Evolutionary conservation across 352 stramenopile species (phyloP), one percentile per base, ranked within the genome.

Genomic region (Elongisporangium anandrum): DNA sequence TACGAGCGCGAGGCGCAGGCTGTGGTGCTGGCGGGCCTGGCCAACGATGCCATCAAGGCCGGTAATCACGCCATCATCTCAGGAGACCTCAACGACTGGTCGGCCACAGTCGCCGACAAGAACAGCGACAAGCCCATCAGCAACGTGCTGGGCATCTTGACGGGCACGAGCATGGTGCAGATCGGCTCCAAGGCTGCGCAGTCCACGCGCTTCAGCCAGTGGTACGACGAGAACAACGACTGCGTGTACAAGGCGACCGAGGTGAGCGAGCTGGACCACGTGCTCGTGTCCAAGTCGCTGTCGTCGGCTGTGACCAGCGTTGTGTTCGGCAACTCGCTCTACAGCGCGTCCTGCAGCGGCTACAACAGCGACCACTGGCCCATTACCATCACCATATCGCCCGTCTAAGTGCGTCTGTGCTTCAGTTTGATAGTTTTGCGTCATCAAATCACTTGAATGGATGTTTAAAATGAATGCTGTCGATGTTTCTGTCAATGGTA

Each of bases 71-170:
- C 77, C 48, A 85, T 89, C 64, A 59, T 89, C 61, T 84, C 79
- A 12, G 78, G 81, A 3, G 78, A 90, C 61, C 62, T 90, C 50
- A 90, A 90, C 62, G 81, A 90, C 68, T 89, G 69, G 65, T 86
- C 76, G 26, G 54, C 59, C 16, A 63, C 47, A 0, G 66, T 82
- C 20, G 64, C 69, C 15, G 81, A 89, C 75, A 77, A 79, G 68
- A 89, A 86, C 73, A 68, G 56, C 60, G 87, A 88, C 62, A 45
- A 60, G 29, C 81, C 81, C 2, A 85, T 87, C 62, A 85, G 73
- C 45, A 73, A 69, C 56, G 75, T 75, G 1, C 66, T 90, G 23
- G 56, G 65, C 13, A 76, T 88, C 59, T 66, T 89, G 29, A 60
- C 73, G 29, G 69, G 69, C 41, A 55, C 56, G 57, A 69, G 68